phyloP scores from a whole-genome alignment of 441 rosid genomes.

The Gossypium gossypioides region DNA sequence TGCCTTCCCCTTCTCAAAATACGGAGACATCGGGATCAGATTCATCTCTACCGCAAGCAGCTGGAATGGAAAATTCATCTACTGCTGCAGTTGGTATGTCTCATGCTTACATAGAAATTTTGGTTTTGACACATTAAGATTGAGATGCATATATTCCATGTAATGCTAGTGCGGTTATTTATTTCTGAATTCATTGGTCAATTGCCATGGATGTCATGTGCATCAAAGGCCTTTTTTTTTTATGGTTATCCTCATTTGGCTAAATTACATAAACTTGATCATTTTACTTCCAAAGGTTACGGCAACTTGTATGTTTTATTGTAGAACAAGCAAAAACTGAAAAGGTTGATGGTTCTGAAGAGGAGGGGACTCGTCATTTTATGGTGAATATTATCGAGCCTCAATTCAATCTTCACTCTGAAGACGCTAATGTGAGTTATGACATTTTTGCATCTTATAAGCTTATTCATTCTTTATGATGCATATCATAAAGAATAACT shows the following conservation, averaged over 20 bases:
- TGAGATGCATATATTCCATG: background rate
- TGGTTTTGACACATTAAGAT: background rate
- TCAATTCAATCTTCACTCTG: constrained; percentile 98
- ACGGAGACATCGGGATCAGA: constrained; percentile 35
- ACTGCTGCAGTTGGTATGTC: constrained; percentile 52
- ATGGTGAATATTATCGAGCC: constrained; percentile 99
- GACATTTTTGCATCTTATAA: background rate
- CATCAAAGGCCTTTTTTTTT: background rate
- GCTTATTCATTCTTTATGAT: background rate
- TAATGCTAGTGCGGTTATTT: background rate
- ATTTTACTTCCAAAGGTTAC: constrained; percentile 7
- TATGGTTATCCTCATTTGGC: background rate
- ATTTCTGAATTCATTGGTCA: background rate
- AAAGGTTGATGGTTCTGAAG: constrained; percentile 43
- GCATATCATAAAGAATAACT: background rate
- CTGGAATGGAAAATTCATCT: constrained; percentile 37
- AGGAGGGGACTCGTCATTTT: constrained; percentile 79
- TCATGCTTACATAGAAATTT: constrained; percentile 10
- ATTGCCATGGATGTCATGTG: background rate
- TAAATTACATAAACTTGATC: background rate
- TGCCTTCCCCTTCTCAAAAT: constrained; percentile 35
- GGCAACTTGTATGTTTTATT: constrained; percentile 19
- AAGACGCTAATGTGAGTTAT: constrained; percentile 89
- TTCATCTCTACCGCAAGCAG: constrained; percentile 42
- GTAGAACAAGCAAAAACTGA: constrained; percentile 23